These are phyloP conservation scores for fission yeast (Schizosaccharomyces pombe) DNA, from an alignment of 805 yeast genomes.

Conservation along the genomic window DNA sequence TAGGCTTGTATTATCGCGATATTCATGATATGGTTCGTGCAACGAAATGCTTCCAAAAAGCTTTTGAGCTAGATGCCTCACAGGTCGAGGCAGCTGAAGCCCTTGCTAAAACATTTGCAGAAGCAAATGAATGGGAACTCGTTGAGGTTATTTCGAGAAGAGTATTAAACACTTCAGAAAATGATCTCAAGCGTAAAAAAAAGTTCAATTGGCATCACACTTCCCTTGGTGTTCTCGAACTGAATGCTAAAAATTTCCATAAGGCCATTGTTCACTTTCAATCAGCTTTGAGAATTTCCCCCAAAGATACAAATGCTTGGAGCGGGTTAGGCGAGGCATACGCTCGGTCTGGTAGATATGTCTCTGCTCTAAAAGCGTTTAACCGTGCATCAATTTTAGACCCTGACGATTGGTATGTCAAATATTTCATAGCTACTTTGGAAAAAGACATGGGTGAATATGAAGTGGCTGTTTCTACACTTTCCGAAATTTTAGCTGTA, in stretches of 20 bases:
- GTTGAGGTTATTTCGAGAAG: constrained; percentile 53
- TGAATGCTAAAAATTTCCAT: constrained; percentile 47
- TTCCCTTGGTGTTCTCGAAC: constrained; percentile 53
- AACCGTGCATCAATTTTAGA: constrained; percentile 34
- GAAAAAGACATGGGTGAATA: constrained; percentile 41
- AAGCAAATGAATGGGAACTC: constrained; percentile 53
- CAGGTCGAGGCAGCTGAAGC: constrained; percentile 54
- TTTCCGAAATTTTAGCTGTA: constrained; percentile 21
- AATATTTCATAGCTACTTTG: constrained; percentile 44
- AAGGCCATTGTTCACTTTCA: constrained; percentile 80
- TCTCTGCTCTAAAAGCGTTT: constrained; percentile 70
- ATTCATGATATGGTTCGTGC: constrained; percentile 43
- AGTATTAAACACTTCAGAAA: constrained; percentile 36
- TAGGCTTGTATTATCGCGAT: constrained; percentile 50
- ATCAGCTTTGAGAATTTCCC: constrained; percentile 46
- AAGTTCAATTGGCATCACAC: constrained; percentile 54
- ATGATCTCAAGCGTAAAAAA: background rate
- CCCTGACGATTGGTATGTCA: constrained; percentile 34
- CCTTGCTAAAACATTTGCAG: constrained; percentile 47
- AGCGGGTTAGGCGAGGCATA: constrained; percentile 94
- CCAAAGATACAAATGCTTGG: constrained; percentile 63
- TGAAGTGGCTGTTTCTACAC: constrained; percentile 30
- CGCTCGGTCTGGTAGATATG: constrained; percentile 56
- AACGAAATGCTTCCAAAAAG: constrained; percentile 65
- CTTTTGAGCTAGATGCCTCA: constrained; percentile 63